Evolutionary conservation across 768 basidiomycete genomes (phyloP), one percentile per base, ranked within the genome.

Genomic region (Tulasnella sp.): DNA sequence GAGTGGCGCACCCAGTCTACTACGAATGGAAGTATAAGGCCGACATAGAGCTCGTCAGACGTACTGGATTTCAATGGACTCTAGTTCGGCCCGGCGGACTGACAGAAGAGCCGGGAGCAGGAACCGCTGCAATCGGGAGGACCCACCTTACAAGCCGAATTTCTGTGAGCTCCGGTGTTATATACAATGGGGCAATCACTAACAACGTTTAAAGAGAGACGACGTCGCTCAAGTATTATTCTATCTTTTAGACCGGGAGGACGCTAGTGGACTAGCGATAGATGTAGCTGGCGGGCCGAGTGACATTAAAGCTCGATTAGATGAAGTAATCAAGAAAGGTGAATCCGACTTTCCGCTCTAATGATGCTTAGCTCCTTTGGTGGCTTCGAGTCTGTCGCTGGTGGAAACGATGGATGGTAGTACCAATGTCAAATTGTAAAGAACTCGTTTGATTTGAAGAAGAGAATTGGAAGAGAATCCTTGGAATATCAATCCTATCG

Each of bases 31-130:
- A 88, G 79, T 85, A 85, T 77, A 83, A 85, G 40, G 87, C 87
- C 3, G 86, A 87, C 81, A 82, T 84, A 71, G 82, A 86, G 80
- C 83, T 88, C 46, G 83, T 82, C 70, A 77, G 85, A 76, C 88
- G 91, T 32, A 87, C 86, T 26, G 83, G 86, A 0, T 90, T 92
- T 85, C 86, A 89, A 74, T 92, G 88, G 89, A 89, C 89, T 3
- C 90, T 92, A 48, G 83, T 92, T 42, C 88, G 91, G 11, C 91
- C 91, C n/a, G 89, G 89, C 23, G 81, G 80, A 2, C 82, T 92
- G n/a, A 86, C 83, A 0, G 85, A 90, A 73, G 84, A 86, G 2
- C 85, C 87, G 0, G 89, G 89, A 0, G 87, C 85, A 3, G 89
- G 89, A 0, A 88, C 84, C 44, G 88, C 86, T 0, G 81, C 84